phyloP scores from a whole-genome alignment of 805 yeast genomes.

The Wickerhamiella sorbophila region DNA sequence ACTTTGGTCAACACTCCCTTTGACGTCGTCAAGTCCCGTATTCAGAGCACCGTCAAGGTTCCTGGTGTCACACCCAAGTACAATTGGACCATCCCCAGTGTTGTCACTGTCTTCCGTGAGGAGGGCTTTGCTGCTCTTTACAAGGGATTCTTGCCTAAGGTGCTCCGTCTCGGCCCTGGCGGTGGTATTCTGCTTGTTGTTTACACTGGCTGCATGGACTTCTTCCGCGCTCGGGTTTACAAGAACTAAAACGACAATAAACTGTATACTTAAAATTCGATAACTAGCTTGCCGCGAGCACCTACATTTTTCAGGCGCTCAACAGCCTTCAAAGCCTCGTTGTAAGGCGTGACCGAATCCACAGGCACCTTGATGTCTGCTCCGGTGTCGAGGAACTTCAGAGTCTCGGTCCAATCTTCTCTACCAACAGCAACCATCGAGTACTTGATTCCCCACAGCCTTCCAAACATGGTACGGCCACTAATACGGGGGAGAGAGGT shows the following conservation, averaged over 20 bases:
- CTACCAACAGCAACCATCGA: constrained; percentile 4
- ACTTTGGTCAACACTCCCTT: constrained; percentile 92
- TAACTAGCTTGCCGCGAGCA: constrained; percentile 55
- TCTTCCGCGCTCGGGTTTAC: constrained; percentile 35
- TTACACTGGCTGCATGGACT: constrained; percentile 89
- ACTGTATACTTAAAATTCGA: constrained; percentile 14
- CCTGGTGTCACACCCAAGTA: constrained; percentile 75
- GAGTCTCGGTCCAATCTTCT: neutral
- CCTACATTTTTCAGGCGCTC: constrained; percentile 32
- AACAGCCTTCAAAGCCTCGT: constrained; percentile 38
- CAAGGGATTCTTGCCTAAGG: constrained; percentile 95
- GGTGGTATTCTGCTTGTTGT: constrained; percentile 97
- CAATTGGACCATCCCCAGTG: constrained; percentile 81
- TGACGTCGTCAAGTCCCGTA: constrained; percentile 90
- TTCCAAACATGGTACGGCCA: constrained; percentile 21
- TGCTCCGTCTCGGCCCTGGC: constrained; percentile 95
- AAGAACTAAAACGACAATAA: neutral
- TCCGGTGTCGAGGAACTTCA: constrained; percentile 30
- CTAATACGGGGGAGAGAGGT: constrained; percentile 13
- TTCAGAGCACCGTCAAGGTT: constrained; percentile 55
- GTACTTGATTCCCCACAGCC: constrained; percentile 20
- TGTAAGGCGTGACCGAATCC: constrained; percentile 41
- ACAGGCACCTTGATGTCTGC: constrained; percentile 33
- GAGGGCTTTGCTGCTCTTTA: constrained; percentile 88
- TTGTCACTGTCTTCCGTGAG: constrained; percentile 60